phyloP scores from a whole-genome alignment of 768 basidiomycete species.

The Terana coerulea region DNA sequence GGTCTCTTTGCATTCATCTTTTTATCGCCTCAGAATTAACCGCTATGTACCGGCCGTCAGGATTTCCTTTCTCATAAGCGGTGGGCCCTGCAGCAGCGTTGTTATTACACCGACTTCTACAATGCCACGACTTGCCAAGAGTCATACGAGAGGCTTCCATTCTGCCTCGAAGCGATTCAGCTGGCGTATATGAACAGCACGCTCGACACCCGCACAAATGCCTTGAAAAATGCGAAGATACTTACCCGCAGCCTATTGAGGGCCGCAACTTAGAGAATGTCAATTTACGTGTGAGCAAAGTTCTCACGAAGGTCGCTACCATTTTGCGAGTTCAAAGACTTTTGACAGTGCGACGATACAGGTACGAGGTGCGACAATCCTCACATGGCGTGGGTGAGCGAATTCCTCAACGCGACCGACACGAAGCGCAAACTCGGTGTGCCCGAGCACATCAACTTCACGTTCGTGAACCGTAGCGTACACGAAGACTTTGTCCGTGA shows the following conservation, averaged over 20 bases:
- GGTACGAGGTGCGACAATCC: background rate
- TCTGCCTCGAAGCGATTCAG: conserved; percentile 2
- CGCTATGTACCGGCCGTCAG: conserved; percentile 14
- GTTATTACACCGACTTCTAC: conserved; percentile 14
- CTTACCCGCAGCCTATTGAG: background rate
- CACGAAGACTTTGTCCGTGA: background rate
- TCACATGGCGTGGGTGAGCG: background rate
- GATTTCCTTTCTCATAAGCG: conserved; percentile 23
- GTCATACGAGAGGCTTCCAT: background rate
- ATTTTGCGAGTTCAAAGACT: too few relatives aligned
- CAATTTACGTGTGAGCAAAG: background rate
- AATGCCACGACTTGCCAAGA: background rate
- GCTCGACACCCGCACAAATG: background rate
- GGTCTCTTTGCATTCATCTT: background rate
- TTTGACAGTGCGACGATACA: background rate
- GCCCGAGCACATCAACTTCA: background rate
- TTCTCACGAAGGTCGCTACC: too few relatives aligned
- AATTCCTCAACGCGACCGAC: background rate
- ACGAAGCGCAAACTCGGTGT: conserved; percentile 1
- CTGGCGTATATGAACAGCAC: background rate
- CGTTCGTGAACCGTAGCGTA: background rate
- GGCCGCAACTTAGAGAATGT: background rate
- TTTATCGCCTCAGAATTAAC: background rate
- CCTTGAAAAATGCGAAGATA: background rate
- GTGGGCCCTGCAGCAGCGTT: conserved; percentile 29